phyloP scores from a whole-genome alignment of 768 basidiomycete genomes.

The Naganishia friedmannii region DNA sequence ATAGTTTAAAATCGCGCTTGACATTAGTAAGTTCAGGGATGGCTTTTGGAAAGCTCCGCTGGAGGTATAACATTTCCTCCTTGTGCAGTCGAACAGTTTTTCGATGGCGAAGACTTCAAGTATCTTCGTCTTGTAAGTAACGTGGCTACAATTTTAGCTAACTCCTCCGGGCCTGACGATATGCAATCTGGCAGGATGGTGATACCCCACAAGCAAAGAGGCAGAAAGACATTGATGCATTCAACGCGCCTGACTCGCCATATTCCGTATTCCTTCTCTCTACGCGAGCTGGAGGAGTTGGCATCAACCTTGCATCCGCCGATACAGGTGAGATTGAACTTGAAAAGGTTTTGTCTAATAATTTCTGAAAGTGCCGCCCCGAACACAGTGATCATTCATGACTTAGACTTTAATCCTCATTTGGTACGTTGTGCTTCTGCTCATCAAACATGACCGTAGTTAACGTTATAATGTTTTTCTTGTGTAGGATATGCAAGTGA shows the following conservation, averaged over 20 bases:
- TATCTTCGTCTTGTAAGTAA: constrained; percentile 69
- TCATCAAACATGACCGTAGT: not conserved
- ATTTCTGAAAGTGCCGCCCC: constrained; percentile 26
- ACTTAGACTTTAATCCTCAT: constrained; percentile 99
- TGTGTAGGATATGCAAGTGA: constrained; percentile 73
- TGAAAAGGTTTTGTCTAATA: constrained; percentile 56
- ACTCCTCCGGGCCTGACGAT: constrained; percentile 11
- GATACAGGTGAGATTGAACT: constrained; percentile 67
- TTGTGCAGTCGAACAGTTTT: constrained; percentile 72
- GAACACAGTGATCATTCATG: constrained; percentile 57
- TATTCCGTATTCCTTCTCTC: constrained; percentile 87
- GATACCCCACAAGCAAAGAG: constrained; percentile 77
- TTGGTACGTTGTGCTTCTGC: constrained; percentile 53
- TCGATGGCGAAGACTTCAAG: constrained; percentile 73
- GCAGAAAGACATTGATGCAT: constrained; percentile 92
- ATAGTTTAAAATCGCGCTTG: constrained; percentile 81
- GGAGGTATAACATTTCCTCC: not conserved
- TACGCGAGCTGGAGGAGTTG: constrained; percentile 83
- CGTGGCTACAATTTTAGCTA: not conserved
- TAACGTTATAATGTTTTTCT: not conserved
- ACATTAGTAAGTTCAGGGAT: constrained; percentile 57
- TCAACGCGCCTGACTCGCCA: constrained; percentile 82
- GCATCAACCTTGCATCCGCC: constrained; percentile 81
- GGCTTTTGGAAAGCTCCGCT: not conserved
- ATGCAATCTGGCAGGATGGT: constrained; percentile 65